phyloP scores from a whole-genome alignment of 805 yeast species.

The Alloascoidea africana region DNA sequence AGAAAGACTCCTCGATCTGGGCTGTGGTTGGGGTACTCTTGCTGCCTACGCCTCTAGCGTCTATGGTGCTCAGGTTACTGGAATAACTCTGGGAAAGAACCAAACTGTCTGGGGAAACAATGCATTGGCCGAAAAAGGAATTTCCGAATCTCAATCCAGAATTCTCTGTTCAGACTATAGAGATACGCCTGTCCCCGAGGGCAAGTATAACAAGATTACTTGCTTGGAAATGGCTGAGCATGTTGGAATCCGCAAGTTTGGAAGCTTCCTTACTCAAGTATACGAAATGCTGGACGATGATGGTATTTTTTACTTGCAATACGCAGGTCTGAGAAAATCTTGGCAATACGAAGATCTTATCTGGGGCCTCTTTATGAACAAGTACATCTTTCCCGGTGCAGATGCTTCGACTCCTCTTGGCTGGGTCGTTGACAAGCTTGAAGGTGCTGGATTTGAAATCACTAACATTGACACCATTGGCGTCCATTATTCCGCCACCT shows the following conservation, averaged over 20 bases:
- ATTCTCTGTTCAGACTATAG: constrained; percentile 81
- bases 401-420: constrained; percentile 92
- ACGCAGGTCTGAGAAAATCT: constrained; percentile 78
- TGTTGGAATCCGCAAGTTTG: constrained; percentile 80
- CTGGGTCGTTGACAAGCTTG: constrained; percentile 62
- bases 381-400: constrained; percentile 93
- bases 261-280: constrained; percentile 63
- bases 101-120: constrained; percentile 84
- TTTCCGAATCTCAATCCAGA: constrained; percentile 48
- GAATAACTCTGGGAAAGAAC: constrained; percentile 79
- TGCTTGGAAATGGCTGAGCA: constrained; percentile 95
- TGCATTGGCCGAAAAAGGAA: constrained; percentile 53
- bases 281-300: constrained; percentile 84
- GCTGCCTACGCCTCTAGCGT: constrained; percentile 72
- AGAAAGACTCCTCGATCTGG: constrained; percentile 68
- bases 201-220: constrained; percentile 69
- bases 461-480: constrained; percentile 79
- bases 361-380: constrained; percentile 95
- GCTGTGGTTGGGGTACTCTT: constrained; percentile 95
- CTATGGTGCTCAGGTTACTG: constrained; percentile 78
- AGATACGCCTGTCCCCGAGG: constrained; percentile 63
- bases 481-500: constrained; percentile 81
- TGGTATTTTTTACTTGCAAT: constrained; percentile 76
- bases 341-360: constrained; percentile 92
- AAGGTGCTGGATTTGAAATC: constrained; percentile 76